These are phyloP conservation scores for Hemerocallis citrina DNA, from an alignment of 106 monocot species.

Conservation along the genomic window DNA sequence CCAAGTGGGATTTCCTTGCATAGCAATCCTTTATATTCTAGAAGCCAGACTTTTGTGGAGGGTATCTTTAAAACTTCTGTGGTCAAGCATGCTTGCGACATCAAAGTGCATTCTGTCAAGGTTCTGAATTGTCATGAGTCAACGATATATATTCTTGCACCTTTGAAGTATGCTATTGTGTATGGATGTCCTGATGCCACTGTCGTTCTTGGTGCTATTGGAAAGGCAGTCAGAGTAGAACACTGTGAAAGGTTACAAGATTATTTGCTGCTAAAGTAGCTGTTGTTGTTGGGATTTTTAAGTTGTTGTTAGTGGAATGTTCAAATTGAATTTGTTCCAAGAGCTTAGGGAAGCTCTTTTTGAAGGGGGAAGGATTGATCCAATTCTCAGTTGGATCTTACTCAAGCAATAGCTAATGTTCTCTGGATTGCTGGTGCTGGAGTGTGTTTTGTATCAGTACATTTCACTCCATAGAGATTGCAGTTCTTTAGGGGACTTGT, in stretches of 20 bases:
- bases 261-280: constrained; percentile 92
- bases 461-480: too few relatives aligned
- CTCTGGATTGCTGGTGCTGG: too few relatives aligned
- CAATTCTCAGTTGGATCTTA: too few relatives aligned
- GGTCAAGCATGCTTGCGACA: constrained; percentile 63
- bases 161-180: constrained; percentile 82
- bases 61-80: constrained; percentile 65
- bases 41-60: constrained; percentile 78
- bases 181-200: constrained; percentile 98
- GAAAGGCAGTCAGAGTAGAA: neutral
- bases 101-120: constrained; percentile 53
- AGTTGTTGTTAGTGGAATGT: too few relatives aligned
- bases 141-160: constrained; percentile 80
- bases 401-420: too few relatives aligned
- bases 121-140: constrained; percentile 94
- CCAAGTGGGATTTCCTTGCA: too few relatives aligned
- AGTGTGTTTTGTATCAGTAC: too few relatives aligned
- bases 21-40: constrained; percentile 26
- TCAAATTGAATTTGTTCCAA: too few relatives aligned
- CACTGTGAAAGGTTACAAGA: constrained; percentile 71
- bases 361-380: too few relatives aligned
- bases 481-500: too few relatives aligned
- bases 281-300: constrained; percentile 83
- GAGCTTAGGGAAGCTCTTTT: too few relatives aligned
- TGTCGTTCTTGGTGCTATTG: constrained; percentile 25